phyloP scores from a whole-genome alignment of 192 early-diverging fungal genomes.

The Coemansia biformis region DNA sequence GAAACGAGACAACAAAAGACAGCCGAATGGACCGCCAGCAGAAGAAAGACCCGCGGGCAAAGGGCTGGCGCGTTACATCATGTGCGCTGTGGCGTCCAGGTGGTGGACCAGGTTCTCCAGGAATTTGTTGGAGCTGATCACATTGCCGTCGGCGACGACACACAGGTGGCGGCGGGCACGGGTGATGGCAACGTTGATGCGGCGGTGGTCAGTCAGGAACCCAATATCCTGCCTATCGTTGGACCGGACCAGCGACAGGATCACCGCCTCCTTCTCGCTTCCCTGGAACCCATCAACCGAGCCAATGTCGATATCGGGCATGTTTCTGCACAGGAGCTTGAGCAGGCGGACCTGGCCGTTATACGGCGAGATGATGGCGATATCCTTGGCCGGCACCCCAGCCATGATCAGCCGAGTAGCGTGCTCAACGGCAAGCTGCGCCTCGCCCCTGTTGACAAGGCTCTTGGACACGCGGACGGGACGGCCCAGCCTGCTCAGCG shows the following conservation, averaged over 20 bases:
- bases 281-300: conserved; percentile 91
- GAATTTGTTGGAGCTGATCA: conserved; percentile 20
- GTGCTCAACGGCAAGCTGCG: conserved; percentile 57
- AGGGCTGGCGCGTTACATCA: too few species aligned
- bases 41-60: too few species aligned
- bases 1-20: too few species aligned
- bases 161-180: conserved; percentile 80
- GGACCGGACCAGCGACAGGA: conserved; percentile 75
- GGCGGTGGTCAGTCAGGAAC: conserved; percentile 72
- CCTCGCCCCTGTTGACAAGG: conserved; percentile 74
- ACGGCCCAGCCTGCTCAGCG: not conserved
- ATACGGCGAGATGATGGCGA: conserved; percentile 88
- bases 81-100: too few species aligned
- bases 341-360: conserved; percentile 65
- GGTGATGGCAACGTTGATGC: conserved; percentile 90
- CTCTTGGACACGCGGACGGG: conserved; percentile 41
- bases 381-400: conserved; percentile 58
- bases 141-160: conserved; percentile 72
- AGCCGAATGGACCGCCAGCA: too few species aligned
- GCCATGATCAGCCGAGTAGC: conserved; percentile 57
- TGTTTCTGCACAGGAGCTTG: conserved; percentile 49
- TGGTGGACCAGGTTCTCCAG: too few species aligned
- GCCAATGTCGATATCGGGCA: conserved; percentile 69
- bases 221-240: conserved; percentile 76
- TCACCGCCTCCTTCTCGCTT: conserved; percentile 80